phyloP scores from a whole-genome alignment of 441 rosid species.

The Codiaeum variegatum region DNA sequence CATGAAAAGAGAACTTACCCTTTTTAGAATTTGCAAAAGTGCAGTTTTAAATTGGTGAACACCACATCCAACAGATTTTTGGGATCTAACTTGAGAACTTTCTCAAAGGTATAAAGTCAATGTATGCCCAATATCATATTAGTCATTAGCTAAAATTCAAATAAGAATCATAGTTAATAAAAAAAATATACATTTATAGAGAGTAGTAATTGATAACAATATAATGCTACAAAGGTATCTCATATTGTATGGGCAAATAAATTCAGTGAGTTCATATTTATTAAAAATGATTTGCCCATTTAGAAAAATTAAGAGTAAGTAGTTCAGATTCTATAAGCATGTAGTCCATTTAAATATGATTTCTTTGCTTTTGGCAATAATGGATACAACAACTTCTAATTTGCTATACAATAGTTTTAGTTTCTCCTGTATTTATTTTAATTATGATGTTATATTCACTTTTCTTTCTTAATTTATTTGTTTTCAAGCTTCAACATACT shows the following conservation, averaged over 20 bases:
- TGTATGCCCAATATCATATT: constrained; percentile 40
- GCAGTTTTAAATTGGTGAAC: constrained; percentile 99
- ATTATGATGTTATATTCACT: too few species aligned
- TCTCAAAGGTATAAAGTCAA: constrained; percentile 95
- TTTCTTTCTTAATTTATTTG: too few species aligned
- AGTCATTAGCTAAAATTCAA: background rate
- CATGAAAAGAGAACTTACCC: constrained; percentile 38
- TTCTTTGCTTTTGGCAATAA: too few species aligned
- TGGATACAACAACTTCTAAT: too few species aligned
- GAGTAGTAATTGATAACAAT: background rate
- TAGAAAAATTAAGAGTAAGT: background rate
- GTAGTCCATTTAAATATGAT: too few species aligned
- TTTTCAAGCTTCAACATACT: too few species aligned
- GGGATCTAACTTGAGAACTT: constrained; percentile 94
- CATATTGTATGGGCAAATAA: background rate
- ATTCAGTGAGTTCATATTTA: background rate
- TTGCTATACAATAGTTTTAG: too few species aligned
- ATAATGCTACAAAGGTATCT: background rate
- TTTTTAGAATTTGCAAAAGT: constrained; percentile 91
- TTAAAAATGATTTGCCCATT: background rate
- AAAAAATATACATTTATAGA: background rate
- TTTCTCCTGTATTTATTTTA: too few species aligned
- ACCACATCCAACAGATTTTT: constrained; percentile 96
- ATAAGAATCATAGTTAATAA: background rate
- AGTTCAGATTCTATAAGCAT: too few species aligned